Percentiles rank a stretch among this genome's conserved stretches.
Evolutionary conservation across 2,329 filamentous ascomycete genomes (phyloP).

Genomic region (Penicillium polonicum): DNA sequence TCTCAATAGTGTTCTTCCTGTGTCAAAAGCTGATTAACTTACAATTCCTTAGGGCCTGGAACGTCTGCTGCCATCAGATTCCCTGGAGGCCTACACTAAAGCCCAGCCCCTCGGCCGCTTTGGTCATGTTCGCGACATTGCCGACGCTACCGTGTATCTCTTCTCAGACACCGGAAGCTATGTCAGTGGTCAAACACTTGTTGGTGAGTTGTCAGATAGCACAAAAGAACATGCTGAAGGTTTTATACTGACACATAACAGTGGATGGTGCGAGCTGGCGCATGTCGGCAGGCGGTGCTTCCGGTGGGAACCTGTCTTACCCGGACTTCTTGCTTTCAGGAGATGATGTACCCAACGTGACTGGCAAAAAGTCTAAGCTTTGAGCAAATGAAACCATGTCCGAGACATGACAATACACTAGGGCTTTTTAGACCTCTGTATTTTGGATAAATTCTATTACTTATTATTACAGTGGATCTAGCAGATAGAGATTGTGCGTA

Average conservation of each 20-base stretch:
- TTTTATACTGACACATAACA: constrained; percentile 13
- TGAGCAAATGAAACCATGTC: constrained; percentile 24
- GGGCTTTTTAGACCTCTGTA: neutral
- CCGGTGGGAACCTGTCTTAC: constrained; percentile 48
- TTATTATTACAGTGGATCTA: neutral
- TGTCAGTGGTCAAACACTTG: constrained; percentile 77
- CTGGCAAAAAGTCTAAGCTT: constrained; percentile 56
- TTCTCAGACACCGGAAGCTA: constrained; percentile 84
- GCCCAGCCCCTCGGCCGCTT: constrained; percentile 70
- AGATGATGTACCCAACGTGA: constrained; percentile 56
- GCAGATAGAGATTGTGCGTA: neutral
- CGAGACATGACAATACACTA: neutral
- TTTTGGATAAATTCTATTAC: neutral
- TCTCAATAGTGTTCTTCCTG: neutral
- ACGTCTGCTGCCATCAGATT: constrained; percentile 57
- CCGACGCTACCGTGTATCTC: constrained; percentile 85
- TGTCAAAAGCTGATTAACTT: neutral
- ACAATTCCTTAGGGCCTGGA: constrained; percentile 57
- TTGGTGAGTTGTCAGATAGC: constrained; percentile 46
- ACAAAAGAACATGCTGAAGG: neutral
- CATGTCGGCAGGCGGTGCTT: constrained; percentile 29
- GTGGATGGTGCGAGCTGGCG: constrained; percentile 46
- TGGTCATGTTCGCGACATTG: constrained; percentile 81
- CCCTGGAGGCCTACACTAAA: constrained; percentile 48
- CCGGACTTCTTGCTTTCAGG: constrained; percentile 60